phyloP scores from a whole-genome alignment of 768 basidiomycete genomes.

The Amanita jacksonii region DNA sequence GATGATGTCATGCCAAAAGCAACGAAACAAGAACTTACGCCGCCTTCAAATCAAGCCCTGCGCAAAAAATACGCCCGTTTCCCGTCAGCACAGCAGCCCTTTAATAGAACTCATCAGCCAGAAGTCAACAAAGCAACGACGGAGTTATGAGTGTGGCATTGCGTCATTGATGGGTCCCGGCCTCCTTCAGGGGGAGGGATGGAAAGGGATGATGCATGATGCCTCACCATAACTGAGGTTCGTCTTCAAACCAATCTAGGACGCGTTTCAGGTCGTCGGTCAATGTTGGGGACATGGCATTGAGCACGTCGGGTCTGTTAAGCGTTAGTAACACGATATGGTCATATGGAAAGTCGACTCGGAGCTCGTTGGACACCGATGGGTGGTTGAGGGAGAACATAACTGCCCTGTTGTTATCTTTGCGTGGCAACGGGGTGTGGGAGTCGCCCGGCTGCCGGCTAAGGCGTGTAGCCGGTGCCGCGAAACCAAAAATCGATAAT shows the following conservation, averaged over 20 bases:
- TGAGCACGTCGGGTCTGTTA: constrained; percentile 63
- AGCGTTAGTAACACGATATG: constrained; percentile 32
- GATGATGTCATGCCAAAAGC: neutral
- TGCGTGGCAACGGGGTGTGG: neutral
- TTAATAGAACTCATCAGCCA: too few species aligned
- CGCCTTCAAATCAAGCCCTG: constrained; percentile 73
- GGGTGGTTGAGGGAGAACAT: constrained; percentile 15
- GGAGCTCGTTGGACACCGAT: constrained; percentile 26
- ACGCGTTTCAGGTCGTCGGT: constrained; percentile 37
- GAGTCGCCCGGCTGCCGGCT: neutral
- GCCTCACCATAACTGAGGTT: constrained; percentile 65
- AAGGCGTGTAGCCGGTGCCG: neutral
- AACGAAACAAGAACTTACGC: constrained; percentile 23
- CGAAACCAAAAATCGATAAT: neutral
- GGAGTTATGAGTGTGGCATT: too few species aligned
- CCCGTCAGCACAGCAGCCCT: constrained; percentile 76
- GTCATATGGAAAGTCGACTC: constrained; percentile 27
- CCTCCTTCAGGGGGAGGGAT: neutral
- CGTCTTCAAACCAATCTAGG: constrained; percentile 67
- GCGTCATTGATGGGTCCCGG: constrained; percentile 3
- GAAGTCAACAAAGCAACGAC: too few species aligned
- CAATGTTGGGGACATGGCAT: constrained; percentile 64
- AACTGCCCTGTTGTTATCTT: neutral
- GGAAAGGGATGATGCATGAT: neutral
- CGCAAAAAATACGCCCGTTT: constrained; percentile 64